A percentile compares a stretch with the other conserved stretches of the same genome.
Evolutionary conservation across 768 basidiomycete genomes (phyloP).

Genomic region (Hebeloma cylindrosporum): DNA sequence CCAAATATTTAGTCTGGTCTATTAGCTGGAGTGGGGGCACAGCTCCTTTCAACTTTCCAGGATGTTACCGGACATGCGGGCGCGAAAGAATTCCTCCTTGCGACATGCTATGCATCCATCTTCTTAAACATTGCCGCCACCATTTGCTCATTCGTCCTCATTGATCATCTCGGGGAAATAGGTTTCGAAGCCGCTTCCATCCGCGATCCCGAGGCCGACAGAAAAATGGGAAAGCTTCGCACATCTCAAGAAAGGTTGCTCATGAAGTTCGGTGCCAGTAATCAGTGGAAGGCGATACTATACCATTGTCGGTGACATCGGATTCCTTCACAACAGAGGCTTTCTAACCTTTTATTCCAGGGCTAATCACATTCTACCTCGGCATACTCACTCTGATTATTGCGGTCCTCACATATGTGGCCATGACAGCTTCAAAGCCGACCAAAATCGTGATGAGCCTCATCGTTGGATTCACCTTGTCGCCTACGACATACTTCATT

Average conservation of each 20-base stretch:
- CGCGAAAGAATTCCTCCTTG: constrained; percentile 9
- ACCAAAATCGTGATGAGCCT: neutral
- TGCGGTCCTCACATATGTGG: neutral
- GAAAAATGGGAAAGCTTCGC: neutral
- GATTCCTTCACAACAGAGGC: neutral
- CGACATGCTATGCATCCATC: constrained; percentile 12
- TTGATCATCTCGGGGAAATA: constrained; percentile 12
- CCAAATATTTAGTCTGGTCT: constrained; percentile 13
- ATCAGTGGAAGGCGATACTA: neutral
- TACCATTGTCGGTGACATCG: neutral
- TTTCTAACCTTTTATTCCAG: too few relatives aligned
- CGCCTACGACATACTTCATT: neutral
- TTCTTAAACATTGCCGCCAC: constrained; percentile 15
- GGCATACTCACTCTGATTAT: too few relatives aligned
- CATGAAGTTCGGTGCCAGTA: neutral
- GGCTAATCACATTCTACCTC: too few relatives aligned
- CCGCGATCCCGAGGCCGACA: too few relatives aligned
- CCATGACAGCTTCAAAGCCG: neutral
- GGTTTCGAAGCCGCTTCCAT: constrained; percentile 1
- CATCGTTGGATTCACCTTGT: neutral
- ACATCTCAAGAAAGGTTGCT: neutral
- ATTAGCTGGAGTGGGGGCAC: constrained; percentile 6
- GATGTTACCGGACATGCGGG: neutral
- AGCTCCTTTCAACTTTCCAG: constrained; percentile 14
- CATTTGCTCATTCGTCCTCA: constrained; percentile 10